These are phyloP conservation scores for Pseudozyma flocculosa DNA, from an alignment of 1,284 basidiomycete species.

Conservation along the genomic window DNA sequence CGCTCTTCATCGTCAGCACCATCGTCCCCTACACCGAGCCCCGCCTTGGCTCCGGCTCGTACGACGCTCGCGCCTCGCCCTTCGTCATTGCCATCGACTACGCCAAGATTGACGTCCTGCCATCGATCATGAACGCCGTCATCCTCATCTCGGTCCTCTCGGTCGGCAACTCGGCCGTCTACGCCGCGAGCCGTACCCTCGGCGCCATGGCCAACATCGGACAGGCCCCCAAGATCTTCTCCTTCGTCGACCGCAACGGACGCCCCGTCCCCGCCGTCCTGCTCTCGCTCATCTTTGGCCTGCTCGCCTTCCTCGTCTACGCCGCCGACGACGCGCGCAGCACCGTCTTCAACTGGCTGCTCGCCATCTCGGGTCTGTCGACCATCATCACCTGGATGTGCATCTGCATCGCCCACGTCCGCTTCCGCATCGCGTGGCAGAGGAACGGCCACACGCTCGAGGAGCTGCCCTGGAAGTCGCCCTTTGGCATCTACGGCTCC, in stretches of 20 bases:
- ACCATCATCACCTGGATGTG: constrained; percentile 61
- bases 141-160: constrained; percentile 60
- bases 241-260: constrained; percentile 62
- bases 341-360: constrained; percentile 61
- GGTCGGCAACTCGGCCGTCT: constrained; percentile 59
- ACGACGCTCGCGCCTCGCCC: constrained; percentile 60
- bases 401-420: constrained; percentile 56
- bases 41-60: constrained; percentile 44
- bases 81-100: constrained; percentile 62
- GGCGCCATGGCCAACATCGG: constrained; percentile 56
- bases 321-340: constrained; percentile 49
- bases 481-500: constrained; percentile 61
- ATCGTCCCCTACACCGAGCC: constrained; percentile 59
- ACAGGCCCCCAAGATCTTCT: constrained; percentile 60
- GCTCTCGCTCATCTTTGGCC: constrained; percentile 42
- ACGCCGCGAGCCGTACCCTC: constrained; percentile 59
- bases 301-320: constrained; percentile 58
- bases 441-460: constrained; percentile 61
- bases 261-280: constrained; percentile 61
- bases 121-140: constrained; percentile 62
- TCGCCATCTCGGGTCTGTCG: constrained; percentile 62
- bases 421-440: constrained; percentile 67
- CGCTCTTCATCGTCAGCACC: constrained; percentile 67
- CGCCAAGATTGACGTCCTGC: constrained; percentile 60
- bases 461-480: constrained; percentile 62